These are phyloP conservation scores for Colletotrichum melonis DNA, from an alignment of 2,329 filamentous ascomycete genomes.

Conservation along the genomic window DNA sequence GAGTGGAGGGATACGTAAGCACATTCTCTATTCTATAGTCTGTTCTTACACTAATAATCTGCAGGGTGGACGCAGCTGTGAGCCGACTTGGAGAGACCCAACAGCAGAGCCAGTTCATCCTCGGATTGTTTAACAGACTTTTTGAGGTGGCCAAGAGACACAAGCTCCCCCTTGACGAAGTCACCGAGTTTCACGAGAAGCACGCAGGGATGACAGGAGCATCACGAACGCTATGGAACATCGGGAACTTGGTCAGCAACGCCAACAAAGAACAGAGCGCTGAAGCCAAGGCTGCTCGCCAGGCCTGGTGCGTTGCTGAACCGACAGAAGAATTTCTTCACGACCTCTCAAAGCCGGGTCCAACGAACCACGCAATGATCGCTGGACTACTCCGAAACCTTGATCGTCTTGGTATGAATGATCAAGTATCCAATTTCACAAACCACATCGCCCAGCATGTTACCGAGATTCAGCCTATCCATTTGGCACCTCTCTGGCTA, in stretches of 20 bases:
- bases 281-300: constrained; percentile 23
- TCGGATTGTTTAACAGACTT: constrained; percentile 25
- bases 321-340: neutral
- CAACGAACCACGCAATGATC: constrained; percentile 7
- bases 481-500: constrained; percentile 26
- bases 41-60: neutral
- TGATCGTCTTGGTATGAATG: constrained; percentile 18
- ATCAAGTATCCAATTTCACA: constrained; percentile 1
- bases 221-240: neutral
- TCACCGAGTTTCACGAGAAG: constrained; percentile 7
- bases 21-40: no score
- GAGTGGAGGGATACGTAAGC: constrained; percentile 16
- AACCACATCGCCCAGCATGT: neutral
- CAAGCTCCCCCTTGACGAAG: constrained; percentile 5
- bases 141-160: constrained; percentile 13
- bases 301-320: constrained; percentile 16
- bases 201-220: neutral
- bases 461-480: constrained; percentile 20
- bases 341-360: neutral
- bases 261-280: neutral
- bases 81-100: neutral
- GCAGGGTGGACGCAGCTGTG: constrained; percentile 2
- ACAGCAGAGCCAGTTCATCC: constrained; percentile 6
- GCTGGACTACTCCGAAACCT: constrained; percentile 26
- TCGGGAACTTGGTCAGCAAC: constrained; percentile 14